Conservation (phyloP, 2,329 filamentous ascomycete genomes). For the Trichoderma oligosporum region DNA sequence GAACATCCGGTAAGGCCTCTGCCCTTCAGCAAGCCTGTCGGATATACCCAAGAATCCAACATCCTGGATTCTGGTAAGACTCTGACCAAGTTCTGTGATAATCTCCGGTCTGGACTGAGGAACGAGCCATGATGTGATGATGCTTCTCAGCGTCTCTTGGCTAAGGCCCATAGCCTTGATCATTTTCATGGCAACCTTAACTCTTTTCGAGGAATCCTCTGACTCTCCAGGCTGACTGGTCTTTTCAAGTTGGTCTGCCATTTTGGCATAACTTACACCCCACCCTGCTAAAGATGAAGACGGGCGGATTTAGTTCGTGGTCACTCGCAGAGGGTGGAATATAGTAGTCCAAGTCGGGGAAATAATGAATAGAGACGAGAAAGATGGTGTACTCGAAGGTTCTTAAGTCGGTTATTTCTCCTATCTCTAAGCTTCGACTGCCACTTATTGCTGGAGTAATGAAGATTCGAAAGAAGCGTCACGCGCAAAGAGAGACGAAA, state of each 20-base stretch:
- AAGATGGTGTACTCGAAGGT: too few species aligned
- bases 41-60: conserved; percentile 10
- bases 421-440: too few species aligned
- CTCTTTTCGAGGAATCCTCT: conserved; percentile 7
- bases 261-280: neutral
- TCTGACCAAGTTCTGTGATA: neutral
- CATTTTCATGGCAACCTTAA: conserved; percentile 4
- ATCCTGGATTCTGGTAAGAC: conserved; percentile 1
- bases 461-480: too few species aligned
- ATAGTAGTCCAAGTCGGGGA: neutral
- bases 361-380: neutral
- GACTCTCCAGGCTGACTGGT: neutral
- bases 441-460: too few species aligned
- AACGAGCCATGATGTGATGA: conserved; percentile 18
- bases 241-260: conserved; percentile 1
- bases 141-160: conserved; percentile 14
- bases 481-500: neutral
- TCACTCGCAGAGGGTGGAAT: too few species aligned
- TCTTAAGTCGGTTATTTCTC: too few species aligned
- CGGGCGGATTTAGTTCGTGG: neutral
- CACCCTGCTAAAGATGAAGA: neutral
- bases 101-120: conserved; percentile 15
- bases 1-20: conserved; percentile 12
- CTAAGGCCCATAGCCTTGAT: conserved; percentile 6
- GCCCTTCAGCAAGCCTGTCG: neutral